Evolutionary conservation across 768 basidiomycete species (phyloP).

Genomic region (Russula olivacea): DNA sequence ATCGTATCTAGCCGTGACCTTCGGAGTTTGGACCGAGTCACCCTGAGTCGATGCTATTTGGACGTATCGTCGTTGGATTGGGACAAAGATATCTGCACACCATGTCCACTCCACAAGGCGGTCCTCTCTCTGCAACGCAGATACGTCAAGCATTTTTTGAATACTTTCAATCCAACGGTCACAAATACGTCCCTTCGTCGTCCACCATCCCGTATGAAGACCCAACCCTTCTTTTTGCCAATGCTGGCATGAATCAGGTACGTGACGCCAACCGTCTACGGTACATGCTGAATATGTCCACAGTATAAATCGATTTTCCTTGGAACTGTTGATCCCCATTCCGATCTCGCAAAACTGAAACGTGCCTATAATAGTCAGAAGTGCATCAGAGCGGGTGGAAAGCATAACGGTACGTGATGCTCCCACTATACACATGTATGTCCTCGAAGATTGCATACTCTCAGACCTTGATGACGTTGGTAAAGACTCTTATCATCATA

Average conservation of each 20-base stretch:
- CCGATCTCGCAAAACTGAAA: slow-evolving; percentile 82
- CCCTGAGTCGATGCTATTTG: slow-evolving; percentile 5
- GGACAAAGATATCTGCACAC: slow-evolving; percentile 13
- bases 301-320: slow-evolving; percentile 97
- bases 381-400: slow-evolving; percentile 97
- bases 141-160: slow-evolving; percentile 89
- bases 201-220: slow-evolving; percentile 96
- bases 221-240: slow-evolving; percentile 94
- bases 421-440: not conserved
- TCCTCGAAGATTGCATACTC: slow-evolving; percentile 6
- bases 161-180: slow-evolving; percentile 73
- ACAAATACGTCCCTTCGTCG: slow-evolving; percentile 87
- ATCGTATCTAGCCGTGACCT: slow-evolving; percentile 1
- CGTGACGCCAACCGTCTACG: slow-evolving; percentile 12
- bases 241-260: slow-evolving; percentile 97
- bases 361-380: slow-evolving; percentile 97
- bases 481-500: slow-evolving; percentile 96
- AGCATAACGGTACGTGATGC: slow-evolving; percentile 77
- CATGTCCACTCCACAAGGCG: slow-evolving; percentile 1
- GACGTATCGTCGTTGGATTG: slow-evolving; percentile 8
- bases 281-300: slow-evolving; percentile 15
- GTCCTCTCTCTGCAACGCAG: slow-evolving; percentile 42
- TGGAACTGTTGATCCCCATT: slow-evolving; percentile 95
- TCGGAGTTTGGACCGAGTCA: not conserved
- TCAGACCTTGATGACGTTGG: slow-evolving; percentile 98